Base-by-base conservation (phyloP, 1,284 basidiomycete species). In the Pascua guehoae region DNA sequence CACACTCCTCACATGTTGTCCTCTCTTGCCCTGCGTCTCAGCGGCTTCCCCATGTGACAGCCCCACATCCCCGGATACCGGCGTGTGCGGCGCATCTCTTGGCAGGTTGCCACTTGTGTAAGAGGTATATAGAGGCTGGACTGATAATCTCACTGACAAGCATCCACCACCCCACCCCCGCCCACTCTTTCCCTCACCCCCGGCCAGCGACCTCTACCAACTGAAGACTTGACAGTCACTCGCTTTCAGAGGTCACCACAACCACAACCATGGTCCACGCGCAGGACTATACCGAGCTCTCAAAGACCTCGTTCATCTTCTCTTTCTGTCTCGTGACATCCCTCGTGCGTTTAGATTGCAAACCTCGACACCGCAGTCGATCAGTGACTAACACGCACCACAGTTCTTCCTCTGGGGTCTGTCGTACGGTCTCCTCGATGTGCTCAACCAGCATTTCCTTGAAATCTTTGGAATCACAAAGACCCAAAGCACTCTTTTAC, bases 381-480 rank as follows among this genome's bases (percentile, higher is more conserved):
- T 12, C n/a, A 41, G 8, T 41, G 40, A 8, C 11, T 17, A 32
- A 32, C 42, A 37, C 16, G 18, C 18, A 8, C 37, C 42, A 7
- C 37, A 54, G 52, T 66, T 67, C 54, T 65, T 63, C 56, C 55
- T 66, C 14, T 68, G 65, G 64, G 63, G 65, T 7, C 51, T 66
- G n/a, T 55, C 53, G 12, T 72, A 72, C 45, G 70, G 70, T 45
- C 58, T 72, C 5, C 61, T 71, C 36, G 68, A 69, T 51, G 66
- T 57, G 42, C 57, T 58, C 37, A 58, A 58, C 44, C 56, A 56
- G 51, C 58, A 60, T 45, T 56, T 53, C 51, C 51, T 57, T 8
- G 38, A 32, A 17, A 47, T 63, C 44, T 66, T 67, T 51, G 24
- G 57, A 15, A 50, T 69, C 16, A 60, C 50, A 36, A 60, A 66